Evolutionary conservation across 2,329 filamentous ascomycete species (phyloP), one percentile per base, ranked within the genome.

Genomic region (Onygenales sp.): DNA sequence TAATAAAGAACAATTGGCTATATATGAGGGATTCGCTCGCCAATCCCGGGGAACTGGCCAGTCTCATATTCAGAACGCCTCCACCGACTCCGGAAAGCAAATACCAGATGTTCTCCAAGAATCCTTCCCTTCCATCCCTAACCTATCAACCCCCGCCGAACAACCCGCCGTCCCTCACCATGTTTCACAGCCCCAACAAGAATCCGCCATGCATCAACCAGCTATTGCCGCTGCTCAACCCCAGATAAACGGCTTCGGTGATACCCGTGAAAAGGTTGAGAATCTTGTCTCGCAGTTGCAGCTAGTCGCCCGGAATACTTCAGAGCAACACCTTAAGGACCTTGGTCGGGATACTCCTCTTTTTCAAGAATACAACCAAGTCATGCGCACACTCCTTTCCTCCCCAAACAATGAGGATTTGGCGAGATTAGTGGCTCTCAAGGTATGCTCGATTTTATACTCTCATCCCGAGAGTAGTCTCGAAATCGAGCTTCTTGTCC

Each of bases 21-120:
- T 98, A 31, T 98, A 98, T 64, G 91, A 97, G 64, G 91, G 97
- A 58, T 98, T 98, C 68, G 89, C 88, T 8, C 81, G 90, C 53
- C 89, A 95, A 66, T 85, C 88, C 32, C 85, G 89, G 53, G 81
- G 79, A n/a, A 70, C 79, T 42, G 69, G 64, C 67, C 77, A 65
- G 60, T 77, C 56, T 68, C 83, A 72, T 65, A 77, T 65, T 65
- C 82, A 69, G 67, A 83, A 66, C 67, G 68, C 72, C 7, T 80
- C 80, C 2, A 77, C 80, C 48, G 82, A 84, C 57, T 76, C 75
- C 52, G 77, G 77, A 46, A 77, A 82, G 53, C 81, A 83, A 59
- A 67, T 85, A 50, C 78, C 80, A 9, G 82, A 85, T 61, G 76
- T 84, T 13, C 72, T 85, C 36, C 80, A 83, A 59, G 82, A 85